Evolutionary conservation across 192 early-diverging fungal species (phyloP).

Genomic region (Chytriomyces hyalinus): DNA sequence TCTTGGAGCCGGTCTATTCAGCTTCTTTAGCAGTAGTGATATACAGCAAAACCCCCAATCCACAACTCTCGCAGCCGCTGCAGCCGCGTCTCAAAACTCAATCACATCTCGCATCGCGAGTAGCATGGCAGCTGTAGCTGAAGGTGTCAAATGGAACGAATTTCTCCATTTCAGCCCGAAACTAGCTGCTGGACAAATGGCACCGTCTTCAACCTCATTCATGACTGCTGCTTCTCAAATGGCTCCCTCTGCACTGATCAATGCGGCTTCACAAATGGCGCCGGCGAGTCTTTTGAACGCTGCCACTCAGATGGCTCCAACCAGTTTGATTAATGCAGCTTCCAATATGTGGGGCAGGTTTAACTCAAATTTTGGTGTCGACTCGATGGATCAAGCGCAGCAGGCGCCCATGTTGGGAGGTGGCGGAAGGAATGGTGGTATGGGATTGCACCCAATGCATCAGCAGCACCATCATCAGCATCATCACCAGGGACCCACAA

Average conservation of each 20-base stretch:
- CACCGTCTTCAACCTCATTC: not conserved
- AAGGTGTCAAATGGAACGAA: conserved; percentile 19
- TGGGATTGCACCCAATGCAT: too few species aligned
- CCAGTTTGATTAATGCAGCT: conserved; percentile 7
- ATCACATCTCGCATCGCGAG: conserved; percentile 16
- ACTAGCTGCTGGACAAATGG: conserved; percentile 1
- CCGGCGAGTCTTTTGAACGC: not conserved
- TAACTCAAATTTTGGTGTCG: not conserved
- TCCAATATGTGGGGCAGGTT: not conserved
- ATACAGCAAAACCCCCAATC: not conserved
- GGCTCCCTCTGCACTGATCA: not conserved
- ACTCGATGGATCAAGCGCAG: not conserved
- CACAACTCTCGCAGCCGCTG: not conserved
- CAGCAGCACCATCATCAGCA: too few species aligned
- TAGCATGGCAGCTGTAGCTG: conserved; percentile 10
- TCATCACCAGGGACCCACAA: not conserved
- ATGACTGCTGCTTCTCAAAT: not conserved
- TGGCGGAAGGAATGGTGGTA: too few species aligned
- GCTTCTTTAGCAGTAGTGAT: conserved; percentile 15
- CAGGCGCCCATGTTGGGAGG: not conserved
- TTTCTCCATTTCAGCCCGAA: conserved; percentile 24
- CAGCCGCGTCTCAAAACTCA: not conserved
- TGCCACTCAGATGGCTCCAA: not conserved
- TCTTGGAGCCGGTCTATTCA: conserved; percentile 9
- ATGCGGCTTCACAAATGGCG: not conserved